Evolutionary conservation across 257 asterid species (phyloP), one percentile per base, ranked within the genome.

Genomic region (Solanum appendiculatum): DNA sequence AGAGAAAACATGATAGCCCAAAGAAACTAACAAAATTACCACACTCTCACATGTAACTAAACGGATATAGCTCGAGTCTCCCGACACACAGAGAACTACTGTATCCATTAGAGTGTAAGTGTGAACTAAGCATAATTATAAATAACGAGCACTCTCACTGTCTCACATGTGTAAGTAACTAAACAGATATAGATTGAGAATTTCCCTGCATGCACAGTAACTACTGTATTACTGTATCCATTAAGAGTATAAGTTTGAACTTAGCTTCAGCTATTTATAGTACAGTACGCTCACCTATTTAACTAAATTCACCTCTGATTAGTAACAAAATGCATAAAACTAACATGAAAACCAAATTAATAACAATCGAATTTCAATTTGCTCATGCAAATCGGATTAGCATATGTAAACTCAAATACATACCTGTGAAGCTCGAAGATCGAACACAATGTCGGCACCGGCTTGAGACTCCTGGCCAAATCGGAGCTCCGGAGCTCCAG

Each of bases 351-450:
- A 46, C 27, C 6, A 78, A 42, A 78, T 15, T 15, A 27, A 46
- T 77, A 77, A 25, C 60, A 25, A 14, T 48, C n/a, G n/a, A 25
- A 78, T 44, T 78, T 44, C 63, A 78, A 29, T 78, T 44, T 14
- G 4, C 25, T 13, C 60, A 14, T 25, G 83, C 31, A 75, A 75
- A 40, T 3, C 21, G 12, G 7, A 7, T 74, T 11, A 37, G 31
- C 16, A 11, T 1, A 11, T 40, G 58, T 40, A 75, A 75, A 39
- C 40, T 75, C 23, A 40, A 40, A n/a, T 14, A 27, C 42, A 80
- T 80, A 18, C 85, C 97, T 95, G 94, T 89, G 91, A 91, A 87
- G 86, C 90, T 74, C 88, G 83, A 89, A 91, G 94, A 91, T 92
- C 95, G 89, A 97, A 91, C 89, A 88, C 93, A 89, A 93, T 89